Conservation (phyloP, 2,329 filamentous ascomycete genomes). For the Fusarium tuaranense region DNA sequence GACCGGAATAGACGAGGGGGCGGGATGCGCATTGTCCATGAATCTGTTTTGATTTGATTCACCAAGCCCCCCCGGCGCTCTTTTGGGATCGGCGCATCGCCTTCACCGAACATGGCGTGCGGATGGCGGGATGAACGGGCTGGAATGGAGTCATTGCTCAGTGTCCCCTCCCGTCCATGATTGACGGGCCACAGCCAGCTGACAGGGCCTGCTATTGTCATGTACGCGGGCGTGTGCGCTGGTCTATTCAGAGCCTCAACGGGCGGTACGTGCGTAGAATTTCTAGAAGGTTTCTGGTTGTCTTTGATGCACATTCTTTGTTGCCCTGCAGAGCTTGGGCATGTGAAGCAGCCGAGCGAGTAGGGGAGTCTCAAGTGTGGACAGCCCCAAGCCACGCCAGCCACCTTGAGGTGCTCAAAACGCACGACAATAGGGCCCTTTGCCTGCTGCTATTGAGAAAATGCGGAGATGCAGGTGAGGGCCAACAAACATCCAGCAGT, state of each 20-base stretch:
- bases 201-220: conserved; percentile 10
- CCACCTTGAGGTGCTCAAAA: conserved; percentile 10
- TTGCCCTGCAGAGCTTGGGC: conserved; percentile 3
- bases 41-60: conserved; percentile 36
- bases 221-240: conserved; percentile 10
- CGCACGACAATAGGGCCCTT: conserved; percentile 20
- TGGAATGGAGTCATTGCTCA: conserved; percentile 34
- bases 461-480: conserved; percentile 14
- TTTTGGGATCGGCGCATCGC: conserved; percentile 38
- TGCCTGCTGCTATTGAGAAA: conserved; percentile 14
- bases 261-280: conserved; percentile 27
- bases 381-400: conserved; percentile 24
- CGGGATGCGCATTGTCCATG: conserved; percentile 27
- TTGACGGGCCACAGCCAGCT: conserved; percentile 6
- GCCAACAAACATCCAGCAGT: conserved; percentile 15
- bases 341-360: background rate
- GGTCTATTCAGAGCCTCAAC: conserved; percentile 20
- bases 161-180: conserved; percentile 8
- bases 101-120: conserved; percentile 39
- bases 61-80: conserved; percentile 27
- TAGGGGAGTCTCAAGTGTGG: conserved; percentile 12
- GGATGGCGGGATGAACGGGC: conserved; percentile 34
- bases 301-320: conserved; percentile 8
- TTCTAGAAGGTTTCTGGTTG: conserved; percentile 34
- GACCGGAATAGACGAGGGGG: conserved; percentile 33